Evolutionary conservation across 2,329 filamentous ascomycete genomes (phyloP).

Genomic region (Arthrobotrys iridis): DNA sequence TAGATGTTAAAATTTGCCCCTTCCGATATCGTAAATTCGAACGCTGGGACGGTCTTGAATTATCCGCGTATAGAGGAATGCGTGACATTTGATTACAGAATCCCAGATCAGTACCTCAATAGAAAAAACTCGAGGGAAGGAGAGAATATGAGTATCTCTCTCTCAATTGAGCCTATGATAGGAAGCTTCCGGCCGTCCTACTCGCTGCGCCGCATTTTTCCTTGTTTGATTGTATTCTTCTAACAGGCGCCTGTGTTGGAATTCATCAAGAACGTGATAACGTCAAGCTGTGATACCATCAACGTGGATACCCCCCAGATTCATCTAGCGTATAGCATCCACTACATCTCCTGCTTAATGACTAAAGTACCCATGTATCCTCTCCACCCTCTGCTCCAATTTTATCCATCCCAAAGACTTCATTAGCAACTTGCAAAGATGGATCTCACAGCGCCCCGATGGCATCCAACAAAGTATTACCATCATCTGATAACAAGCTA

Average conservation of each 20-base stretch:
- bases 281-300: background rate
- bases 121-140: too few relatives aligned
- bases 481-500: constrained; percentile 45
- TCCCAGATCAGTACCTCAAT: too few relatives aligned
- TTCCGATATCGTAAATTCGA: too few relatives aligned
- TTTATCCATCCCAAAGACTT: background rate
- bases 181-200: too few relatives aligned
- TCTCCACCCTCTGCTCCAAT: background rate
- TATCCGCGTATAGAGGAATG: too few relatives aligned
- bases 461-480: constrained; percentile 40
- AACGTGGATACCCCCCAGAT: background rate
- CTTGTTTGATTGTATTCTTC: too few relatives aligned
- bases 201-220: too few relatives aligned
- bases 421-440: background rate
- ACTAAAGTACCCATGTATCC: background rate
- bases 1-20: too few relatives aligned
- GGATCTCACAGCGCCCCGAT: constrained; percentile 40
- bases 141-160: too few relatives aligned
- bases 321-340: background rate
- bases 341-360: background rate
- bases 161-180: too few relatives aligned
- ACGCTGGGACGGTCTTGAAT: too few relatives aligned
- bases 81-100: too few relatives aligned
- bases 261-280: background rate
- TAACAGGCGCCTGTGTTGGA: background rate